These are phyloP conservation scores for Cryptococcus wingfieldii DNA, from an alignment of 1,284 basidiomycete species.

Conservation along the genomic window DNA sequence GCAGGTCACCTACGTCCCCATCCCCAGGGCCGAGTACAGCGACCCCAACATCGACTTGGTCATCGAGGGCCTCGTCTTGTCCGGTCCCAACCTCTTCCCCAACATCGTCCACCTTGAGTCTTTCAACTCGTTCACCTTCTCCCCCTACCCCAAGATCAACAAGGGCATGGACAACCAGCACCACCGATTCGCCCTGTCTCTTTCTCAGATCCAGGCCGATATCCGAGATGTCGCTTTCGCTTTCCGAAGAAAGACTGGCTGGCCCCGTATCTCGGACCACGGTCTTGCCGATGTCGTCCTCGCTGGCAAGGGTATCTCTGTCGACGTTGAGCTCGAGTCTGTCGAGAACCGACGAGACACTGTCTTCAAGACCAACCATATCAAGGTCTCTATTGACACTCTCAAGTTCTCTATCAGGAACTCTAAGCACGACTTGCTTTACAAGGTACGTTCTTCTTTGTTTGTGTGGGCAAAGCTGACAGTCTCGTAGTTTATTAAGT, in stretches of 20 bases:
- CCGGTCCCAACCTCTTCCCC: conserved; percentile 53
- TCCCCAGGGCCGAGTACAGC: conserved; percentile 87
- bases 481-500: conserved; percentile 29
- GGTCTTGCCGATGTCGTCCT: conserved; percentile 87
- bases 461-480: background rate
- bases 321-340: conserved; percentile 51
- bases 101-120: conserved; percentile 74
- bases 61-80: conserved; percentile 83
- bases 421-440: conserved; percentile 82
- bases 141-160: conserved; percentile 61
- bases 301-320: conserved; percentile 60
- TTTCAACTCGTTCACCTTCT: conserved; percentile 78
- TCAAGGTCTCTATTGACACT: conserved; percentile 57
- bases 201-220: conserved; percentile 72
- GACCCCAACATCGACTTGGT: conserved; percentile 81
- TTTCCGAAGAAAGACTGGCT: conserved; percentile 53
- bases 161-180: conserved; percentile 49
- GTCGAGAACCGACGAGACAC: conserved; percentile 38
- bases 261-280: conserved; percentile 68
- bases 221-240: conserved; percentile 89
- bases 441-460: conserved; percentile 62
- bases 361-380: conserved; percentile 51
- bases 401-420: conserved; percentile 89
- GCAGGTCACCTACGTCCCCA: conserved; percentile 78
- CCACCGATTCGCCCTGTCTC: conserved; percentile 63